Percentiles rank a stretch among this genome's conserved stretches.
Conservation (phyloP, 2,329 filamentous ascomycete species). For the Diaporthe velutina region DNA sequence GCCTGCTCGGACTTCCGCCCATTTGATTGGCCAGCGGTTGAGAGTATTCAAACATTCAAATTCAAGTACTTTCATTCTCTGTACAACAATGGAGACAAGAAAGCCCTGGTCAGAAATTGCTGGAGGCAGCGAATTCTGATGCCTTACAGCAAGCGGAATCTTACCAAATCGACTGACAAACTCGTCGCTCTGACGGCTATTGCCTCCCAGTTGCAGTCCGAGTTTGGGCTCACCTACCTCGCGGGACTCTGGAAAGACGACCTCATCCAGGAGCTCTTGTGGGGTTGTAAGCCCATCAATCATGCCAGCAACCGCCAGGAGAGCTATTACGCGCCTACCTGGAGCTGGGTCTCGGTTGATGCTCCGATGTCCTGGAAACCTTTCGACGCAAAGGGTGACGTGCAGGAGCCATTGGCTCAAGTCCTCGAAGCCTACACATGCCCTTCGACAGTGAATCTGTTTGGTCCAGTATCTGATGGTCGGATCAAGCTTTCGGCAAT, state of each 20-base stretch:
- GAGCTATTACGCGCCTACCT: not conserved
- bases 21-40: not conserved
- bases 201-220: not conserved
- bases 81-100: not conserved
- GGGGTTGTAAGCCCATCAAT: accelerated
- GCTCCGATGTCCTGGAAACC: not conserved
- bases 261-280: not conserved
- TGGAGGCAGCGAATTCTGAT: not conserved
- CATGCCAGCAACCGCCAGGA: not conserved
- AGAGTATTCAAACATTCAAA: not conserved
- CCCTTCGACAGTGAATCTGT: not conserved
- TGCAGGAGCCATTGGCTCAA: not conserved
- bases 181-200: not conserved
- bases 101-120: not conserved
- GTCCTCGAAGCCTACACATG: not conserved
- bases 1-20: not conserved
- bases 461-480: not conserved
- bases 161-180: not conserved
- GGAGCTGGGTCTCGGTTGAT: not conserved
- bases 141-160: not conserved
- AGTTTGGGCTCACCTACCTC: not conserved
- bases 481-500: not conserved
- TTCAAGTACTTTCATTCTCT: not conserved
- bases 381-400: accelerated
- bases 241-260: not conserved